Evolutionary conservation across 306 rosid species (phyloP), one percentile per base, ranked within the genome.

Genomic region (Acmispon strigosus): DNA sequence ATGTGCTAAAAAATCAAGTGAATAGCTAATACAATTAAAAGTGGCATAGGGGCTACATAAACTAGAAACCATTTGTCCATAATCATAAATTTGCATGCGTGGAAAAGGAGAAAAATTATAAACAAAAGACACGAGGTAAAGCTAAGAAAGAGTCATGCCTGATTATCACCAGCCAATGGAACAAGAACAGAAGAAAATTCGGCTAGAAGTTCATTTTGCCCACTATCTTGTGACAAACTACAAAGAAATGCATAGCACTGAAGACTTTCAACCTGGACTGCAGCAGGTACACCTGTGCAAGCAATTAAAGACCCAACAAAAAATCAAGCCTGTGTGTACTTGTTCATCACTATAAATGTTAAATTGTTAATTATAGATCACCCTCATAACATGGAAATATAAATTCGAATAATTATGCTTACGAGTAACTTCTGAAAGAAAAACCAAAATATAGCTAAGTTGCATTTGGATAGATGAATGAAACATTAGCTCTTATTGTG

Each of bases 261-360:
- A 50, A 94, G 97, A 80, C 96, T 90, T 85, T 87, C 96, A 67
- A 90, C 76, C 86, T 89, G 97, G 43, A 89, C 90, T n/a, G 84
- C 81, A 78, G 70, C 69, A 73, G 96, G 92, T 77, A 87, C 83
- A 73, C 86, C 98, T 94, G 43, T 8, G 2, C 43, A 77, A 66
- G 82, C 70, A 70, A 63, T 44, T 17, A 39, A 84, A 76, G 36
- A 55, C 43, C 58, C 58, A 72, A 51, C 19, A 48, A 51, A 73
- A 64, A 41, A 76, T 51, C 22, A 74, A 27, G 53, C 57, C 49
- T 52, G 52, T 43, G 43, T 36, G 73, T 10, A 49, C 13, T 63
- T 44, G 44, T 55, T 14, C 36, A 47, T 16, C 57, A 63, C 12
- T 60, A 75, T 67, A 20, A 27, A 12, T 17, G 27, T 7, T 49